Conservation (phyloP, 768 basidiomycete species). For the Gautieria morchelliformis region DNA sequence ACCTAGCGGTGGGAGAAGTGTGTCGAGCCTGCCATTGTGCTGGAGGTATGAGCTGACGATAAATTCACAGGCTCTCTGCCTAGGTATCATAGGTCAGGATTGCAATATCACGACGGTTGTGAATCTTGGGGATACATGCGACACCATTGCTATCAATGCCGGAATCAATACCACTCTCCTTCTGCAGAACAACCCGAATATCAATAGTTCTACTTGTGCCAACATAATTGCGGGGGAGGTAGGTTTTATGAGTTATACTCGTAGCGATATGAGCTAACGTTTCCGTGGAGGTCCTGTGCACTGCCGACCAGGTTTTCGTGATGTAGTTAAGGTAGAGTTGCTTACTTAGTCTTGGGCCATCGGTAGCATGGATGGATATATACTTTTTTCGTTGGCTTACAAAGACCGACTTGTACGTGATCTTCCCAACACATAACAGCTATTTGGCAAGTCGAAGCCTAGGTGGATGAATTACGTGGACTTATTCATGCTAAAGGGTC, state of each 20-base stretch:
- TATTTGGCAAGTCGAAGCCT: no score
- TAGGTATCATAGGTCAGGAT: constrained; percentile 48
- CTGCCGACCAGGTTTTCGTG: background rate
- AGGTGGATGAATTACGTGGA: no score
- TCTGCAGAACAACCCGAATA: constrained; percentile 55
- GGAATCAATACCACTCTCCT: constrained; percentile 38
- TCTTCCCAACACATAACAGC: no score
- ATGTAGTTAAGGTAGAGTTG: no score
- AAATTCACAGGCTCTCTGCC: constrained; percentile 35
- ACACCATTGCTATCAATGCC: constrained; percentile 28
- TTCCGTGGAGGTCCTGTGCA: background rate
- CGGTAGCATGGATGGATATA: no score
- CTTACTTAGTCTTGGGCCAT: no score
- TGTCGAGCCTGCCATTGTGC: constrained; percentile 1
- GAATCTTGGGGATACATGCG: constrained; percentile 42
- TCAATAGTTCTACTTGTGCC: constrained; percentile 37
- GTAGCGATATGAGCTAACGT: background rate
- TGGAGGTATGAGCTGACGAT: background rate
- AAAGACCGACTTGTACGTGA: no score
- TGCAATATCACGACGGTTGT: constrained; percentile 44
- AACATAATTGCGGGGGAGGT: constrained; percentile 59
- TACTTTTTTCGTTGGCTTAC: no score
- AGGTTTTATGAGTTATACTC: background rate
- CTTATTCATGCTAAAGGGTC: no score
- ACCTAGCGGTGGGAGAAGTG: constrained; percentile 46